phyloP scores from a whole-genome alignment of 371 early-diverging fungal species.

The Mucor velutinosus region DNA sequence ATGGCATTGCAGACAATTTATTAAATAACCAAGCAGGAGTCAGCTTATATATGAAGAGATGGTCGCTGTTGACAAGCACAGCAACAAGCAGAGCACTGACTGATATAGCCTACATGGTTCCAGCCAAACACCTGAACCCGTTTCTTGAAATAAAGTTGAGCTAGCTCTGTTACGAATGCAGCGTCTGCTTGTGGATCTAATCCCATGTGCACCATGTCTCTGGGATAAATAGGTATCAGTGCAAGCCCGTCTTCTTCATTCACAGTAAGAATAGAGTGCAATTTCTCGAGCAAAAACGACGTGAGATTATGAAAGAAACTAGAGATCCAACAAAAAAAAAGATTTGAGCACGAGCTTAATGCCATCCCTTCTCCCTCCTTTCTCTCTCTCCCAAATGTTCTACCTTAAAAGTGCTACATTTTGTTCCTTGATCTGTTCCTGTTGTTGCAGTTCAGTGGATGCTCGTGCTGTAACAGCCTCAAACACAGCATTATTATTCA shows the following conservation, averaged over 20 bases:
- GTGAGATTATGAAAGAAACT: constrained; percentile 54
- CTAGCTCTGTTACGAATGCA: constrained; percentile 45
- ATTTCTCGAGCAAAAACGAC: constrained; percentile 24
- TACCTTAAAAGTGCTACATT: constrained; percentile 6
- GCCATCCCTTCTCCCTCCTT: neutral
- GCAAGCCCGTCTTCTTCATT: constrained; percentile 27
- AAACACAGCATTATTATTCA: constrained; percentile 34
- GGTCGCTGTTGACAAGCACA: neutral
- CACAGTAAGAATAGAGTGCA: constrained; percentile 31
- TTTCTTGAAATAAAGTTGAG: constrained; percentile 44
- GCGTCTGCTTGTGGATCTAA: constrained; percentile 46
- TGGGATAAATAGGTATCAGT: constrained; percentile 26
- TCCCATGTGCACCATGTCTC: constrained; percentile 50
- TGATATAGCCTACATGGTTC: constrained; percentile 8
- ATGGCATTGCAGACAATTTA: constrained; percentile 23
- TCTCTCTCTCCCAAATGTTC: neutral
- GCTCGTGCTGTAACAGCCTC: constrained; percentile 30
- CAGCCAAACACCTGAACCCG: constrained; percentile 28
- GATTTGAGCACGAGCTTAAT: neutral
- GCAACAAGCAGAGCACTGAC: neutral
- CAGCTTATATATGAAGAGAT: constrained; percentile 8
- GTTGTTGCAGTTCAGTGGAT: constrained; percentile 7
- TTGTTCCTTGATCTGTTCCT: neutral
- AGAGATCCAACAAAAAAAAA: too few species aligned
- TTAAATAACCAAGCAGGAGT: too few species aligned